Base-by-base conservation (phyloP, 164 flowering plant genomes). In the Euptelea pleiosperma region DNA sequence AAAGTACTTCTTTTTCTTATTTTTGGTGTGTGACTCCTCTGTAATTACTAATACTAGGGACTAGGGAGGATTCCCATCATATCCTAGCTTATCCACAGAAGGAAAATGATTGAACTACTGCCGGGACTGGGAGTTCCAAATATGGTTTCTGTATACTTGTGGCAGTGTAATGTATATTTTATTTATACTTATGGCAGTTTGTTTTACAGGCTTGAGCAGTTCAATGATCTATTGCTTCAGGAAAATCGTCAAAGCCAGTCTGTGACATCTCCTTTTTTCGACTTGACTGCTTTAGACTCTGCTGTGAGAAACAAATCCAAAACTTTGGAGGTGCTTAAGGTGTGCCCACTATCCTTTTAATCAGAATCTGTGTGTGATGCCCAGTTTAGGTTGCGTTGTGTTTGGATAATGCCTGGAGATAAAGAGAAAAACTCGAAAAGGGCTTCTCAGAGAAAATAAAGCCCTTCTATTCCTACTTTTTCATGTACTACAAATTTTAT, bases 151-250 rank as follows among this genome's bases (percentile, higher is more conserved):
- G 22, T 35, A 14, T 19, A 16, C 16, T 39, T 21, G 30, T 10
- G 36, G 22, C 39, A 24, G 24, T 54, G 35, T 24, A 10, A 37
- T 48, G 15, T 33, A 42, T 36, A 34, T 24, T 44, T 58, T 12
- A 31, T 24, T 50, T 29, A 34, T 44, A 22, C 12, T 46, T 51
- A 42, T 45, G 39, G 47, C 10, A 16, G 24, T 50, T 59, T 36
- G 19, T 34, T 62, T 65, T 56, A 43, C 87, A 92, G 99, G 84
- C 85, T 91, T 60, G 99, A 90, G 79, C 99, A 94, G 75, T 94
- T 94, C 75, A 94, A 94, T 69, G 99, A 91, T 68, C 67, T 94
- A 53, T 55, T 89, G 72, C 70, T 65, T 65, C 99, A 94, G 71
- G 98, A 94, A 71, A 94, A 91, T 57, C 5, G 6, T 58, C 22